A percentile compares a stretch with the other conserved stretches of the same genome.
Conservation (phyloP, 768 basidiomycete genomes). For the Trametes villosa region DNA sequence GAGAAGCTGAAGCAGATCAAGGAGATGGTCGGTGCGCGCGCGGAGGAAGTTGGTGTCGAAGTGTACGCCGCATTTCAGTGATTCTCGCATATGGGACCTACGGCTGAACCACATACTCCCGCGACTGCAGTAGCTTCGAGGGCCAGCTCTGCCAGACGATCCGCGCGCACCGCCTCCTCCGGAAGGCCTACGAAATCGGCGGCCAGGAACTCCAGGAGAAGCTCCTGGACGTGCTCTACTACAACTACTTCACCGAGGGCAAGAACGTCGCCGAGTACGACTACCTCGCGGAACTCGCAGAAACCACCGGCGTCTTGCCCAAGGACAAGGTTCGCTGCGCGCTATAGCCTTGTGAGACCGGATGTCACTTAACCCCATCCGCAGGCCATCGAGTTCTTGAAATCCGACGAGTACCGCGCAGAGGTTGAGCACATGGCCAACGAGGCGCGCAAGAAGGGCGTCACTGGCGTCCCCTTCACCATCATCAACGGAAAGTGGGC, state of each 20-base stretch:
- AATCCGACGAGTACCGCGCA: constrained; percentile 64
- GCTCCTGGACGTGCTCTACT: constrained; percentile 61
- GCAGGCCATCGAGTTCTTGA: constrained; percentile 66
- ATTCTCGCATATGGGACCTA: background rate
- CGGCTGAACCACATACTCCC: background rate
- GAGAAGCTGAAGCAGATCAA: constrained; percentile 40
- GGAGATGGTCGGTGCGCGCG: constrained; percentile 38
- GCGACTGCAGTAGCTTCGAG: constrained; percentile 52
- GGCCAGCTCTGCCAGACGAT: constrained; percentile 71
- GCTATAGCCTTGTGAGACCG: constrained; percentile 10
- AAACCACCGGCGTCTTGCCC: constrained; percentile 57
- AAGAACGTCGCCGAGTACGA: constrained; percentile 65
- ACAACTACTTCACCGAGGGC: constrained; percentile 65
- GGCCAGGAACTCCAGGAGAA: constrained; percentile 64
- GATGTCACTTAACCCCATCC: constrained; percentile 17
- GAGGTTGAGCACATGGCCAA: constrained; percentile 68
- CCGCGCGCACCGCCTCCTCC: constrained; percentile 70
- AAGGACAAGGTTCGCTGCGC: constrained; percentile 55
- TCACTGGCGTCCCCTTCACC: constrained; percentile 80
- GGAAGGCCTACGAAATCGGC: constrained; percentile 66
- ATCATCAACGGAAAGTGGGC: constrained; percentile 82
- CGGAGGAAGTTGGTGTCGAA: constrained; percentile 45
- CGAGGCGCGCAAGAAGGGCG: constrained; percentile 65
- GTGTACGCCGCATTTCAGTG: constrained; percentile 39
- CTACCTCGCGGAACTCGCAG: constrained; percentile 63